Base-by-base conservation (phyloP, 1,284 basidiomycete species). In the Ustilago nuda region DNA sequence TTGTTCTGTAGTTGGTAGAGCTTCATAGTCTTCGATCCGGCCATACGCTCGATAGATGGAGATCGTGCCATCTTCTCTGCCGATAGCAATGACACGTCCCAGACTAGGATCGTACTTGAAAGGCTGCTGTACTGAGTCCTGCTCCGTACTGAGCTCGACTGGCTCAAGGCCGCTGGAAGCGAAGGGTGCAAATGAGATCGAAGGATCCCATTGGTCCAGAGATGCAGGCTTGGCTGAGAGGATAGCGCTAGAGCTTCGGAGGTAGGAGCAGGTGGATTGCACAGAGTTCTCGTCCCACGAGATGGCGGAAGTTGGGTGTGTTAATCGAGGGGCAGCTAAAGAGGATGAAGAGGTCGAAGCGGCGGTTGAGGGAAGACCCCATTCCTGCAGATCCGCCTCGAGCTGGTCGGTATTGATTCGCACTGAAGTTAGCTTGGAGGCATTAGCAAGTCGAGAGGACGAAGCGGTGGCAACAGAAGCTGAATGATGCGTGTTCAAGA, bases 221-320 rank as follows among this genome's bases (percentile, higher is more conserved):
- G 61, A 61, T 12, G 55, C 39, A 32, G 53, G 13, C 13, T 8
- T 23, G 15, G 15, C 9, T 1, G n/a, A 30, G 41, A n/a, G 7
- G 27, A 19, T 6, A 8, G 30, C 15, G 19, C 15, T 33, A 2
- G 19, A 13, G 15, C n/a, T 33, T 23, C 55, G 50, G 4, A 65
- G 43, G 30, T 56, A 57, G 1, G 61, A 61, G 23, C 55, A 68
- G 68, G 57, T 76, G 35, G 50, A 48, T 2, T 59, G 51, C 5
- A 55, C 48, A 2, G 73, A 76, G 39, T 71, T 76, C 36, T 76
- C 73, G 30, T 76, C 73, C 65, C 68, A 76, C 1, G 73, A 71
- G n/a, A 72, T 55, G 3, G 73, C 66, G 7, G 68, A 61, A 2
- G 61, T 60, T 6, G 73, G 73, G 8, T 58, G 17, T 8, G 61